Conservation (phyloP, 306 rosid species). For the Parietaria judaica region DNA sequence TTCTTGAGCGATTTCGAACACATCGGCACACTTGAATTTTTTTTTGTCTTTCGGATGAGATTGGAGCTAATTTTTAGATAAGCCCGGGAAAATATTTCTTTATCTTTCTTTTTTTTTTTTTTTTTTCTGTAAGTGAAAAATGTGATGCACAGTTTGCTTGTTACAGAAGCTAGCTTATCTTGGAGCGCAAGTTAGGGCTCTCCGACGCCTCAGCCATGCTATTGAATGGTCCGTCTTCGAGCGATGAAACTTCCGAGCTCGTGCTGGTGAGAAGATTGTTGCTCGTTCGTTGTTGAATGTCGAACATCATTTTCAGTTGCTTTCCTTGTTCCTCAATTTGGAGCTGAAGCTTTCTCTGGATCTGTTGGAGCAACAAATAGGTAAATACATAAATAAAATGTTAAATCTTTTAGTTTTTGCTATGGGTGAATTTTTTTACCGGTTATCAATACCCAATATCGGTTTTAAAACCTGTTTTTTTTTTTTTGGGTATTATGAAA, state of each 20-base stretch:
- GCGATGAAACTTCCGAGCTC: constrained; percentile 12
- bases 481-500: too few species aligned
- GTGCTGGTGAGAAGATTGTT: constrained; percentile 13
- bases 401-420: too few species aligned
- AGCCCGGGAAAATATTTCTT: neutral
- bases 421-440: too few species aligned
- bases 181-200: constrained; percentile 20
- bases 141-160: neutral
- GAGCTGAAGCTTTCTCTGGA: constrained; percentile 32
- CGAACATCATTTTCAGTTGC: constrained; percentile 39
- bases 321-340: constrained; percentile 44
- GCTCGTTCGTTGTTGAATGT: constrained; percentile 26
- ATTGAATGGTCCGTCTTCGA: constrained; percentile 13
- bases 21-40: neutral
- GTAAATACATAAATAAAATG: too few species aligned
- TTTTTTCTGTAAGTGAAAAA: neutral
- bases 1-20: neutral
- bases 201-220: constrained; percentile 10
- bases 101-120: neutral
- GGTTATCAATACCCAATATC: too few species aligned
- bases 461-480: too few species aligned
- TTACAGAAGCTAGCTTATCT: constrained; percentile 20
- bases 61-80: neutral
- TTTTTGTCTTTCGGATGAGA: neutral
- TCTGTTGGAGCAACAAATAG: constrained; percentile 11